Conservation (phyloP, 129 eudicot species). For the Escallonia rubra region DNA sequence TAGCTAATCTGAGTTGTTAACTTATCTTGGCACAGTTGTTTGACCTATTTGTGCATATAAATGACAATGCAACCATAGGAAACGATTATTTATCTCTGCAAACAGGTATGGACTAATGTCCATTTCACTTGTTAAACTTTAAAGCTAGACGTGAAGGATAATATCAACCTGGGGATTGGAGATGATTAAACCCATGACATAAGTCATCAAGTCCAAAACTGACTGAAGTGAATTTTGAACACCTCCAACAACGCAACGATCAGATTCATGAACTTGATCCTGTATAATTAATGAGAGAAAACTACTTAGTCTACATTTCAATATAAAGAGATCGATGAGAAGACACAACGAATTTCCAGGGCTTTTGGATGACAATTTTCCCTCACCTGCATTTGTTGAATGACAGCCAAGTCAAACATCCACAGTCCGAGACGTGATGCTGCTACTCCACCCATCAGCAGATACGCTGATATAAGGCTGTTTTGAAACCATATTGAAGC, state of each 20-base stretch:
- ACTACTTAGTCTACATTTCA: neutral
- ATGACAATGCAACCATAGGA: too few relatives aligned
- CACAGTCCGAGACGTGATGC: slow-evolving; percentile 82
- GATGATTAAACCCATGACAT: slow-evolving; percentile 78
- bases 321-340: neutral
- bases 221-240: slow-evolving; percentile 93
- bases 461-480: slow-evolving; percentile 47
- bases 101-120: too few relatives aligned
- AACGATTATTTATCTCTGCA: too few relatives aligned
- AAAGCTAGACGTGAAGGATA: too few relatives aligned
- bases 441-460: slow-evolving; percentile 84
- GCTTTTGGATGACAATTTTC: neutral
- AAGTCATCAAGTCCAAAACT: slow-evolving; percentile 76
- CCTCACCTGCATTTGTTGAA: slow-evolving; percentile 93
- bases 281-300: slow-evolving; percentile 14
- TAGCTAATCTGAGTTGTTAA: too few relatives aligned
- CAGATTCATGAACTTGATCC: slow-evolving; percentile 79
- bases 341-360: neutral
- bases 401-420: slow-evolving; percentile 89
- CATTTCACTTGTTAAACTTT: too few relatives aligned
- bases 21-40: too few relatives aligned
- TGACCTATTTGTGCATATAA: too few relatives aligned
- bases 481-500: slow-evolving; percentile 65
- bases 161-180: slow-evolving; percentile 71
- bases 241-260: slow-evolving; percentile 85